These are phyloP conservation scores for Pseudogymnoascus sp. DNA, from an alignment of 2,329 filamentous ascomycete species.

Conservation along the genomic window DNA sequence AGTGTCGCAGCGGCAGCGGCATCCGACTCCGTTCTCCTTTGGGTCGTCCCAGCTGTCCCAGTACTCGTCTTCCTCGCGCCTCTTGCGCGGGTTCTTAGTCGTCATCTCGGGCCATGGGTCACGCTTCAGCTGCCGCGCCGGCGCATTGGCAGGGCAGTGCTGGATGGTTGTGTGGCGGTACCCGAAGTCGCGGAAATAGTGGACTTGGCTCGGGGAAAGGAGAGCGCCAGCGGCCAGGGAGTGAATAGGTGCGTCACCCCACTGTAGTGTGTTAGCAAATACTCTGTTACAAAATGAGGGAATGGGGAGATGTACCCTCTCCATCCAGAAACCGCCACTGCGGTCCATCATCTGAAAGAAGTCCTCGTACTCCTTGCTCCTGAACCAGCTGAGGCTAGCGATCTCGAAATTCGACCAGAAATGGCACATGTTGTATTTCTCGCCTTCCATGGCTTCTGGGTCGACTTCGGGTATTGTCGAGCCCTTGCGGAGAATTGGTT, in stretches of 20 bases:
- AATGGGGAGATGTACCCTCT: conserved; percentile 57
- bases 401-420: conserved; percentile 99
- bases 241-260: conserved; percentile 97
- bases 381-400: conserved; percentile 87
- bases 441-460: conserved; percentile 89
- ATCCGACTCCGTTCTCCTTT: conserved; percentile 94
- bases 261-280: conserved; percentile 44
- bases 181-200: conserved; percentile 98
- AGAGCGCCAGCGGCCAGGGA: conserved; percentile 90
- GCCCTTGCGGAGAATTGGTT: conserved; percentile 73
- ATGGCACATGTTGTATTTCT: conserved; percentile 99
- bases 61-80: conserved; percentile 88
- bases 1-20: conserved; percentile 91
- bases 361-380: conserved; percentile 93
- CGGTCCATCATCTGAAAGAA: conserved; percentile 99
- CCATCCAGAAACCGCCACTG: conserved; percentile 98
- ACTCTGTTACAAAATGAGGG: not conserved
- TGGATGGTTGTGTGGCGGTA: conserved; percentile 98
- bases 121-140: conserved; percentile 72
- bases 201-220: conserved; percentile 72
- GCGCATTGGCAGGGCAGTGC: conserved; percentile 94
- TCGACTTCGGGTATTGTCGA: conserved; percentile 73
- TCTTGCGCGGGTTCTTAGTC: conserved; percentile 71
- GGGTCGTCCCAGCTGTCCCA: conserved; percentile 82
- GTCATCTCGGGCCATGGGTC: conserved; percentile 75